These are phyloP conservation scores for Talaromyces sp. DNA, from an alignment of 2,329 filamentous ascomycete genomes.

Conservation along the genomic window DNA sequence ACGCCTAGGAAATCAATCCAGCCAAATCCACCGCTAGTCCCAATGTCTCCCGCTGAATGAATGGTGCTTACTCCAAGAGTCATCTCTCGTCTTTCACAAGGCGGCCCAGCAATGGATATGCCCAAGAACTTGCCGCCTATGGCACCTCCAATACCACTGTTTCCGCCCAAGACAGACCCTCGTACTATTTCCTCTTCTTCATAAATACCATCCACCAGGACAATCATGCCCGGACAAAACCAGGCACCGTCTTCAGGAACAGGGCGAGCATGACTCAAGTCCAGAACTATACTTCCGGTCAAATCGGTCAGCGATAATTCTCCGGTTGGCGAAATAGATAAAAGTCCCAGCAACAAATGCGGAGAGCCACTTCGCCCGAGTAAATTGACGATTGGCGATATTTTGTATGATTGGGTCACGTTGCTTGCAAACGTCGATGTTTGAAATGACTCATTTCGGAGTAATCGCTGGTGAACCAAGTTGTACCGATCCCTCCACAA, in stretches of 20 bases:
- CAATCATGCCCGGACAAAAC: slow-evolving; percentile 94
- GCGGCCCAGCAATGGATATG: slow-evolving; percentile 86
- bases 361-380: slow-evolving; percentile 74
- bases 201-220: slow-evolving; percentile 92
- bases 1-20: slow-evolving; percentile 96
- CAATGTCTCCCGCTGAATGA: slow-evolving; percentile 28
- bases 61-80: slow-evolving; percentile 66
- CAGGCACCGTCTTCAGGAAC: slow-evolving; percentile 76
- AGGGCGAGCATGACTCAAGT: slow-evolving; percentile 72
- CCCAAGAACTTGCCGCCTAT: slow-evolving; percentile 90
- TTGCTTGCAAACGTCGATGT: slow-evolving; percentile 66
- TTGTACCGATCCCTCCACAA: slow-evolving; percentile 89
- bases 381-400: slow-evolving; percentile 76
- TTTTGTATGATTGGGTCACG: slow-evolving; percentile 63
- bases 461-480: slow-evolving; percentile 82
- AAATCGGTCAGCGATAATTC: slow-evolving; percentile 77
- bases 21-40: slow-evolving; percentile 73
- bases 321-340: slow-evolving; percentile 75
- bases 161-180: slow-evolving; percentile 66
- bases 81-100: slow-evolving; percentile 74
- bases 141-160: slow-evolving; percentile 77
- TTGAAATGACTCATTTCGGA: slow-evolving; percentile 92
- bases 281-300: slow-evolving; percentile 79
- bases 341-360: slow-evolving; percentile 80
- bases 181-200: slow-evolving; percentile 74